Percentiles rank a stretch among this genome's conserved stretches.
Conservation (phyloP, 345 rosid genomes). For the Physaria fendleri region DNA sequence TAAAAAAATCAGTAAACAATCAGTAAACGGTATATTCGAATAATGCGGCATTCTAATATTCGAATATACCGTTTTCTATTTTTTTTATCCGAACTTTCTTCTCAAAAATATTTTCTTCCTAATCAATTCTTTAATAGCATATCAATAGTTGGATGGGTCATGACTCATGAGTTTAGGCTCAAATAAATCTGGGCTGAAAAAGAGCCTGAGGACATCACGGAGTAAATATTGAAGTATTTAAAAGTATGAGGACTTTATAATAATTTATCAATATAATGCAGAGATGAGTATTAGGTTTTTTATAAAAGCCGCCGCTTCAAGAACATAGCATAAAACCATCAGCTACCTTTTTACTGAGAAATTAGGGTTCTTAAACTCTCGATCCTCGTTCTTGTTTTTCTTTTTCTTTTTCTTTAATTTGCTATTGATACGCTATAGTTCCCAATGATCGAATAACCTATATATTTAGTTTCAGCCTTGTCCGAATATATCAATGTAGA, state of each 20-base stretch:
- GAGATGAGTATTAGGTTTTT: slow-evolving; percentile 13
- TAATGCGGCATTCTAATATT: too few relatives aligned
- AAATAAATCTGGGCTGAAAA: too few relatives aligned
- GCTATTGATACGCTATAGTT: not conserved
- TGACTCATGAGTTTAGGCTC: too few relatives aligned
- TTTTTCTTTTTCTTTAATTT: not conserved
- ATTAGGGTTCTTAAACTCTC: not conserved
- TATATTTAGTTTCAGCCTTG: slow-evolving; percentile 27
- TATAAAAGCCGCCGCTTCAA: slow-evolving; percentile 26
- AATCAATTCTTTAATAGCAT: too few relatives aligned
- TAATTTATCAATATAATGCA: not conserved
- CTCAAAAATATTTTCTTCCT: too few relatives aligned
- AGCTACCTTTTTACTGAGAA: not conserved
- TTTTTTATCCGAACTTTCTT: too few relatives aligned
- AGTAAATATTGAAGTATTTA: not conserved
- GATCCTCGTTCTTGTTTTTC: not conserved
- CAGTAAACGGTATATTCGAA: too few relatives aligned
- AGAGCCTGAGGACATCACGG: too few relatives aligned
- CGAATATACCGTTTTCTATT: too few relatives aligned
- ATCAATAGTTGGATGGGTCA: too few relatives aligned
- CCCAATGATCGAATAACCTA: slow-evolving; percentile 21
- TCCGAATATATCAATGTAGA: slow-evolving; percentile 19
- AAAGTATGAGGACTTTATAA: not conserved
- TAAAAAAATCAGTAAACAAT: too few relatives aligned
- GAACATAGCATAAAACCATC: not conserved